Conservation (phyloP, 495 filamentous ascomycete genomes). For the Penicillium antarcticum region DNA sequence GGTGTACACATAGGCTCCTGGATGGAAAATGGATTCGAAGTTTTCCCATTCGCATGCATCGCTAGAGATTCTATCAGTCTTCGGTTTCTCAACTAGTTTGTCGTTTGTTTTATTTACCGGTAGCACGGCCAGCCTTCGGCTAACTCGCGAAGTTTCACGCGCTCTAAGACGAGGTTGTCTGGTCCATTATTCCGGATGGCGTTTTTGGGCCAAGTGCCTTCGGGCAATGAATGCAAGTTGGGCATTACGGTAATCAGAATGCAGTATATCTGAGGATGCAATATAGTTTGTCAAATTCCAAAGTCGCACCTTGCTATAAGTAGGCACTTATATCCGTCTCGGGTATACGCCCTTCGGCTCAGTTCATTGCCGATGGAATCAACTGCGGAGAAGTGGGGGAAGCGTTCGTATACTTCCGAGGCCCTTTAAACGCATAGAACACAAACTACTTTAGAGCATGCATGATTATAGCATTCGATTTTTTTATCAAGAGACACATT, state of each 20-base stretch:
- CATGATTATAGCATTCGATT: not conserved
- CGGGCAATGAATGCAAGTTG: conserved; percentile 28
- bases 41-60: conserved; percentile 67
- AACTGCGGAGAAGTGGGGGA: not conserved
- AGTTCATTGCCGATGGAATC: conserved; percentile 9
- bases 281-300: not conserved
- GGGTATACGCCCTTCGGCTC: conserved; percentile 4
- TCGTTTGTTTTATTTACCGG: conserved; percentile 22
- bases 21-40: conserved; percentile 57
- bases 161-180: conserved; percentile 43
- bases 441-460: no score
- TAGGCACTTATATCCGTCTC: not conserved
- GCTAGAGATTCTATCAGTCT: not conserved
- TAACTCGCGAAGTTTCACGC: conserved; percentile 56
- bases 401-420: not conserved
- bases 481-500: not conserved
- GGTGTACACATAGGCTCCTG: conserved; percentile 58
- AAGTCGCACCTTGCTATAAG: not conserved
- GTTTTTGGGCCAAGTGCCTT: conserved; percentile 23
- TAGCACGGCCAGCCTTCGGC: conserved; percentile 68
- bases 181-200: conserved; percentile 57
- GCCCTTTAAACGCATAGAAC: no score
- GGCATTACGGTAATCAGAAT: conserved; percentile 11
- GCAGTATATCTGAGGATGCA: not conserved
- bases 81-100: not conserved